These are phyloP conservation scores for Stemphylium beticola DNA, from an alignment of 2,329 filamentous ascomycete species.

Conservation along the genomic window DNA sequence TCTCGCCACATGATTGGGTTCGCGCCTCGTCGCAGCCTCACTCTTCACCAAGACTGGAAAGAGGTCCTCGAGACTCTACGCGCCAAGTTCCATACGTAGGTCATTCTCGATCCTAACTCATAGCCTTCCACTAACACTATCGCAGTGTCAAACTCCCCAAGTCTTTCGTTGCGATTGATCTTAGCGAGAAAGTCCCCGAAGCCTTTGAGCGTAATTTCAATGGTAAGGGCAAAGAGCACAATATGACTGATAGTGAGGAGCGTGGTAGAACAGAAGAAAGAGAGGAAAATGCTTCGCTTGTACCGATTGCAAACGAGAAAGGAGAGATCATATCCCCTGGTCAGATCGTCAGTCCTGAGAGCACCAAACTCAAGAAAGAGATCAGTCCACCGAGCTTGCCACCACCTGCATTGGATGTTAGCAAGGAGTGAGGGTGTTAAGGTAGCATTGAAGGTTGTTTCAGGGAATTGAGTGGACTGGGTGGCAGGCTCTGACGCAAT, in stretches of 20 bases:
- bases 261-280: slow-evolving; percentile 29
- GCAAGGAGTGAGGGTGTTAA: not conserved
- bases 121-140: slow-evolving; percentile 7
- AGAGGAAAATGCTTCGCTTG: slow-evolving; percentile 5
- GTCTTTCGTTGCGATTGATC: slow-evolving; percentile 58
- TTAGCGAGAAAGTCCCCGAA: slow-evolving; percentile 56
- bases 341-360: not conserved
- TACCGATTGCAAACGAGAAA: slow-evolving; percentile 14
- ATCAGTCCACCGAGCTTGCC: slow-evolving; percentile 12
- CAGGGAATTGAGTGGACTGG: no score
- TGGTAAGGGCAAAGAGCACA: slow-evolving; percentile 28
- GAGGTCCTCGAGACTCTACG: slow-evolving; percentile 94
- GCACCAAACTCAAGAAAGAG: slow-evolving; percentile 4
- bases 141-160: slow-evolving; percentile 57
- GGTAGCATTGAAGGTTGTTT: no score
- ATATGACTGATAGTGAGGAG: slow-evolving; percentile 22
- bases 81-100: slow-evolving; percentile 93
- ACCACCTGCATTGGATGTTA: slow-evolving; percentile 17
- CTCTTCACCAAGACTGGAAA: slow-evolving; percentile 92
- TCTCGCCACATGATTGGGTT: slow-evolving; percentile 96
- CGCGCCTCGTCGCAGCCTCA: slow-evolving; percentile 86
- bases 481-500: no score
- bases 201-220: slow-evolving; percentile 45
- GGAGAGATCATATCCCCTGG: slow-evolving; percentile 3
- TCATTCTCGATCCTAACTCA: slow-evolving; percentile 18